Evolutionary conservation across 129 eudicot genomes (phyloP).

Genomic region (Escallonia rubra): DNA sequence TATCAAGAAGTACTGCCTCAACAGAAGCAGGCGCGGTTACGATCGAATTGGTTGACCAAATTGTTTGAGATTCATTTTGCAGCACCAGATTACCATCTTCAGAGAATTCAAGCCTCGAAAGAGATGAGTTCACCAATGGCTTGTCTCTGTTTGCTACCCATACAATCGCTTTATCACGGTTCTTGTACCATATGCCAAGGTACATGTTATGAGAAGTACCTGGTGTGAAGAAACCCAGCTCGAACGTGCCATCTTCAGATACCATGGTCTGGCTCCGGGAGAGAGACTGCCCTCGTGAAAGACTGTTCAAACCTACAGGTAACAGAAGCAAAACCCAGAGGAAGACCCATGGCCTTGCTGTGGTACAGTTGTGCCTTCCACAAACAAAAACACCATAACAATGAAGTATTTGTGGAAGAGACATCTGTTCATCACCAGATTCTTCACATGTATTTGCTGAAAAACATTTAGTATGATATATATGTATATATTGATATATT

Average conservation of each 20-base stretch:
- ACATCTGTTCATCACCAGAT: too few species aligned
- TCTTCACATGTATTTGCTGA: too few species aligned
- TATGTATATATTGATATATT: too few species aligned
- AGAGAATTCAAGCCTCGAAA: constrained; percentile 1
- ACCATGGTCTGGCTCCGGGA: constrained; percentile 10
- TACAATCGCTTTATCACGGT: constrained; percentile 3
- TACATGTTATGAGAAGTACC: constrained; percentile 17
- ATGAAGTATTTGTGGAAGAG: neutral
- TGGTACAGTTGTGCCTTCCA: neutral
- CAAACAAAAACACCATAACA: neutral
- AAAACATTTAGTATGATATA: neutral
- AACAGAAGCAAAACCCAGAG: constrained; percentile 1
- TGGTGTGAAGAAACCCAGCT: constrained; percentile 26
- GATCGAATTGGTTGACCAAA: constrained; percentile 15
- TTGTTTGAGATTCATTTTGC: neutral
- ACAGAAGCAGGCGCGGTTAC: neutral
- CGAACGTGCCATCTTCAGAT: constrained; percentile 15
- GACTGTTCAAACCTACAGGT: neutral
- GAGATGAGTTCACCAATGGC: constrained; percentile 4
- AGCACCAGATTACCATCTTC: constrained; percentile 20
- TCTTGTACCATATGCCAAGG: constrained; percentile 31
- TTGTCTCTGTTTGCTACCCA: constrained; percentile 41
- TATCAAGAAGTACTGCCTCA: constrained; percentile 27
- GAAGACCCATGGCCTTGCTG: neutral
- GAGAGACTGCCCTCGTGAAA: constrained; percentile 10